Percentiles rank a stretch among this genome's conserved stretches.
Conservation (phyloP, 1,284 basidiomycete species). For the Heliocybe sulcata region DNA sequence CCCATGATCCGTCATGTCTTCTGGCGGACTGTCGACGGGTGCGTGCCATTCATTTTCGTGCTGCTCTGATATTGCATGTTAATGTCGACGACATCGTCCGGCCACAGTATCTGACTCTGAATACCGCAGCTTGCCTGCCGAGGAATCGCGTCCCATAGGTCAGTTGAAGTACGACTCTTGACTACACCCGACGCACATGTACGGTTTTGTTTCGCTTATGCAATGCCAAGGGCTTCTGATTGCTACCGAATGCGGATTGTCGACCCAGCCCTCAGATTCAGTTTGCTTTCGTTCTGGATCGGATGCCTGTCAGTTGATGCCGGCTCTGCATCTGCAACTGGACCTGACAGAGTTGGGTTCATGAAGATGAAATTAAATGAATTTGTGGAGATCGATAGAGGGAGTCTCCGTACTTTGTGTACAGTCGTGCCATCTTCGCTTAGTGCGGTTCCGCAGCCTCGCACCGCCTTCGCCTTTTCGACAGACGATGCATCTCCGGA, state of each 20-base stretch:
- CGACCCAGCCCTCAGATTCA: background rate
- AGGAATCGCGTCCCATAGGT: background rate
- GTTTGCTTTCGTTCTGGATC: background rate
- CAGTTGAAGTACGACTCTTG: background rate
- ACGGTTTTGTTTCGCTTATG: background rate
- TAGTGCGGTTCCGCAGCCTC: conserved; percentile 15
- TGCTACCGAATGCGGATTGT: background rate
- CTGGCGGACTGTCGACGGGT: background rate
- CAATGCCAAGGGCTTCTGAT: background rate
- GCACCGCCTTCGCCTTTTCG: conserved; percentile 21
- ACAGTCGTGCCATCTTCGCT: conserved; percentile 21
- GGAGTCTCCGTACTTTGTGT: conserved; percentile 24
- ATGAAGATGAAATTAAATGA: conserved; percentile 26
- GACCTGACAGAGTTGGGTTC: conserved; percentile 15
- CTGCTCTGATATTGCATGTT: background rate
- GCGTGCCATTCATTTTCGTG: background rate
- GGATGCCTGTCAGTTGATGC: background rate
- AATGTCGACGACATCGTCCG: background rate
- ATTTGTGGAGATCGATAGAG: conserved; percentile 13
- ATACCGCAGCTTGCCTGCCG: background rate
- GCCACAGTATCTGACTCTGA: background rate
- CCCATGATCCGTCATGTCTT: conserved; percentile 42
- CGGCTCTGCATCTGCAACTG: background rate
- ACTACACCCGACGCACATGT: background rate
- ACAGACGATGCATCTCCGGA: background rate